Conservation (phyloP, 345 rosid species). For the Carallia pectinifolia region DNA sequence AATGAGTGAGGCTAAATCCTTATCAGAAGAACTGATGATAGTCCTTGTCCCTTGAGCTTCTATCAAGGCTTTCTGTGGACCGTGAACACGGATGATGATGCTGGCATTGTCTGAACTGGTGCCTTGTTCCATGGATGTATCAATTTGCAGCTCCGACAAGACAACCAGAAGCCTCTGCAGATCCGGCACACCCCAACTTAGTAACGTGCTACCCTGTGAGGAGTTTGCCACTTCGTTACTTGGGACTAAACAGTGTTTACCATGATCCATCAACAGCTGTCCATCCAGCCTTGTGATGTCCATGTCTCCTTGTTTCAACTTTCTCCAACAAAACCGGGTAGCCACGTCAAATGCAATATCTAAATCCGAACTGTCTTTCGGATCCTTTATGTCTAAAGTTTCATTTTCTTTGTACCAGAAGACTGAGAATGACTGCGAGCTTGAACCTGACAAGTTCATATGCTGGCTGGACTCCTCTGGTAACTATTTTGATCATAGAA, state of each 20-base stretch:
- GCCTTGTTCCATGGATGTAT: slow-evolving; percentile 39
- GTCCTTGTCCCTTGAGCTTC: slow-evolving; percentile 44
- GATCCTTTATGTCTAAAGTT: slow-evolving; percentile 40
- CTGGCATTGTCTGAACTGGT: slow-evolving; percentile 14
- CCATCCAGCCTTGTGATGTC: slow-evolving; percentile 63
- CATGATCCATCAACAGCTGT: slow-evolving; percentile 43
- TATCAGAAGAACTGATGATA: slow-evolving; percentile 41
- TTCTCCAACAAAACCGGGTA: slow-evolving; percentile 48
- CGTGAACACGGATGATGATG: slow-evolving; percentile 32
- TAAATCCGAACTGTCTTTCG: slow-evolving; percentile 32
- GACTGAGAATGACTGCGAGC: slow-evolving; percentile 23
- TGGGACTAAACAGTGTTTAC: slow-evolving; percentile 44
- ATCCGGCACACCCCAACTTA: slow-evolving; percentile 57
- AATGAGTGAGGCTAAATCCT: slow-evolving; percentile 42
- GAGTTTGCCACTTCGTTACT: slow-evolving; percentile 28
- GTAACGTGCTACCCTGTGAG: slow-evolving; percentile 25
- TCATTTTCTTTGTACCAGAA: slow-evolving; percentile 48
- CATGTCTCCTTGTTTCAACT: slow-evolving; percentile 30
- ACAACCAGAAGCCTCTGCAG: slow-evolving; percentile 40
- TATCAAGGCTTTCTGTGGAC: slow-evolving; percentile 47
- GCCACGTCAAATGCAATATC: slow-evolving; percentile 58
- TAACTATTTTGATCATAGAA: slow-evolving; percentile 39
- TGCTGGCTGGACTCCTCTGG: slow-evolving; percentile 51
- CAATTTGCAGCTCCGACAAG: slow-evolving; percentile 51
- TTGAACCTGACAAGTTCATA: slow-evolving; percentile 27